Evolutionary conservation across 805 yeast species (phyloP).

Genomic region (Yarrowia sp.): DNA sequence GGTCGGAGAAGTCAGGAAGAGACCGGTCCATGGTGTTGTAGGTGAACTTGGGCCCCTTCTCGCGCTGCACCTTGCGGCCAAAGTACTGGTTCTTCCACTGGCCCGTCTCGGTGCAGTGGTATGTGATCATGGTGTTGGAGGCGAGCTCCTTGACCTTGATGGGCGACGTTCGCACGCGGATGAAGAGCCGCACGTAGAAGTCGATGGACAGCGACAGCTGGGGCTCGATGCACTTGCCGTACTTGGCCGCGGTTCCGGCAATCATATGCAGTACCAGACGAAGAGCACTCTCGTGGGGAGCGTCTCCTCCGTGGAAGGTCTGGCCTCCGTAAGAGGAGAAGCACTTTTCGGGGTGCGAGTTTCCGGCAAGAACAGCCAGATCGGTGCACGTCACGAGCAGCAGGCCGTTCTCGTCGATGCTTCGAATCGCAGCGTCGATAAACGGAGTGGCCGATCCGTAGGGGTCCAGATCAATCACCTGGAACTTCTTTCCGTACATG

Average conservation of each 20-base stretch:
- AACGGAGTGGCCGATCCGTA: constrained; percentile 98
- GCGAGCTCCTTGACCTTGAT: constrained; percentile 76
- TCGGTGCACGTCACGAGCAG: constrained; percentile 94
- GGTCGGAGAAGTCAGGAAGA: constrained; percentile 45
- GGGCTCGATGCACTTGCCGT: constrained; percentile 85
- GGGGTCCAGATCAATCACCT: constrained; percentile 92
- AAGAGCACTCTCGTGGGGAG: constrained; percentile 90
- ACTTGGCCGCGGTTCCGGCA: constrained; percentile 81
- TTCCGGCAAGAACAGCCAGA: constrained; percentile 91
- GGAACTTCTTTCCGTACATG: constrained; percentile 63
- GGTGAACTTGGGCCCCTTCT: constrained; percentile 39
- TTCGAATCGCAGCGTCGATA: constrained; percentile 84
- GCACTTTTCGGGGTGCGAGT: constrained; percentile 95
- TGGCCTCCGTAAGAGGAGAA: constrained; percentile 93
- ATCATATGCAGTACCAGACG: constrained; percentile 77
- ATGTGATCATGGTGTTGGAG: constrained; percentile 70
- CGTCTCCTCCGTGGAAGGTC: constrained; percentile 72
- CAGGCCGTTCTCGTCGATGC: constrained; percentile 80
- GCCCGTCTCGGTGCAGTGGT: constrained; percentile 87
- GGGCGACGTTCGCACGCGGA: constrained; percentile 75
- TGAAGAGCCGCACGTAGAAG: constrained; percentile 84
- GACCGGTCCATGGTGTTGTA: constrained; percentile 67
- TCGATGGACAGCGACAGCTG: constrained; percentile 82
- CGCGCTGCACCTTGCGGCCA: constrained; percentile 52
- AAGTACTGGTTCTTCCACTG: constrained; percentile 66